Conservation (phyloP, 2,329 filamentous ascomycete species). For the Hymenoscyphus linearis region DNA sequence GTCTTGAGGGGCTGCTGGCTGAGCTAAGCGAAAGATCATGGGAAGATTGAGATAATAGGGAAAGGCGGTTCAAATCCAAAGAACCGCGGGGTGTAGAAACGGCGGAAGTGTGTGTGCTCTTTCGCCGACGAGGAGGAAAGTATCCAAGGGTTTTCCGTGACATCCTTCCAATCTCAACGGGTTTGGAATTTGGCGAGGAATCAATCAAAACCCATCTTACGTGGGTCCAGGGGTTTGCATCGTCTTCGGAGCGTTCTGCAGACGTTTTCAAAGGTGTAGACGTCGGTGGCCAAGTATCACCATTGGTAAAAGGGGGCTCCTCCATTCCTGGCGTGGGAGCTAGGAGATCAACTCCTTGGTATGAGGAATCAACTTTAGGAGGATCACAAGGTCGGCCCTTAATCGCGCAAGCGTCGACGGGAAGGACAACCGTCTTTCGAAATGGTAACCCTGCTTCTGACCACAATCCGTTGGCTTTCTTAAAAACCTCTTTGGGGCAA, state of each 20-base stretch:
- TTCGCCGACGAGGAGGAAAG: conserved; percentile 88
- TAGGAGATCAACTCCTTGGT: conserved; percentile 45
- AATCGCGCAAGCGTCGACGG: conserved; percentile 82
- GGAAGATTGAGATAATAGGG: conserved; percentile 18
- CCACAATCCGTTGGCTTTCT: conserved; percentile 91
- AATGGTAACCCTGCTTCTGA: conserved; percentile 86
- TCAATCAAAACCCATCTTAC: conserved; percentile 85
- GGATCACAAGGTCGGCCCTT: conserved; percentile 67
- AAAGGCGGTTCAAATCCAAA: conserved; percentile 22
- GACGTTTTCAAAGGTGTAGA: conserved; percentile 20
- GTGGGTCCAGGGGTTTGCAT: conserved; percentile 75
- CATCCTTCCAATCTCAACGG: conserved; percentile 82
- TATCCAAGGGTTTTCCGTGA: conserved; percentile 78
- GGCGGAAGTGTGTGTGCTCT: conserved; percentile 53
- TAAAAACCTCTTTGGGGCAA: conserved; percentile 75
- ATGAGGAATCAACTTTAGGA: conserved; percentile 36
- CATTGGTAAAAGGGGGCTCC: conserved; percentile 25
- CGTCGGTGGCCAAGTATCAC: conserved; percentile 24
- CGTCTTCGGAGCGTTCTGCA: conserved; percentile 34
- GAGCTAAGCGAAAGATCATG: conserved; percentile 20
- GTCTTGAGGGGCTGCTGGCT: conserved; percentile 22
- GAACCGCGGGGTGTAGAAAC: conserved; percentile 53
- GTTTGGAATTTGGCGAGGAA: conserved; percentile 52
- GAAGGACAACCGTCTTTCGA: conserved; percentile 73
- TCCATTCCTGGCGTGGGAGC: conserved; percentile 42